Percentiles rank a stretch among this genome's conserved stretches.
Conservation (phyloP, 1,139 yeast species). For the Pichia inconspicua region DNA sequence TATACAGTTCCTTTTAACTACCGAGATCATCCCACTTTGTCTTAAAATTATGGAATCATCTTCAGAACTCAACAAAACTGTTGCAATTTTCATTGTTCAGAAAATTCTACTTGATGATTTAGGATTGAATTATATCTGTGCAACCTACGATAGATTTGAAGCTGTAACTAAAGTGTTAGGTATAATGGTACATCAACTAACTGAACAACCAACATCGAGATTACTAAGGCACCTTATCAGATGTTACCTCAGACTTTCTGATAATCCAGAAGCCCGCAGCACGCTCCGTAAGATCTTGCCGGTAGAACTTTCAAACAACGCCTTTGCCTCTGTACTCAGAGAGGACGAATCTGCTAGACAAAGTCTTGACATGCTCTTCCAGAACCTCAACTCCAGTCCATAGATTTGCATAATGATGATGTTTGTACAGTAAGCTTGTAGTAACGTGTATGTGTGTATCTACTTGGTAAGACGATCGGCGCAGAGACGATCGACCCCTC, state of each 20-base stretch:
- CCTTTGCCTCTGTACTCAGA: slow-evolving; percentile 68
- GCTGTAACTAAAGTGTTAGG: slow-evolving; percentile 88
- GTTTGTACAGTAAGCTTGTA: too few species aligned
- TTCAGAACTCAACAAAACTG: slow-evolving; percentile 89
- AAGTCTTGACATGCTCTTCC: slow-evolving; percentile 74
- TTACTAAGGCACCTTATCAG: slow-evolving; percentile 88
- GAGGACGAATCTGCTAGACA: slow-evolving; percentile 87
- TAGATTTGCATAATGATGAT: not conserved
- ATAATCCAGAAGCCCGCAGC: slow-evolving; percentile 83
- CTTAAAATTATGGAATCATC: slow-evolving; percentile 93
- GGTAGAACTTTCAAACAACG: slow-evolving; percentile 82
- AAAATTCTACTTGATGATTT: slow-evolving; percentile 86
- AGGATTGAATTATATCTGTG: slow-evolving; percentile 87
- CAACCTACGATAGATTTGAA: slow-evolving; percentile 87
- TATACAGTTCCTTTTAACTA: slow-evolving; percentile 77
- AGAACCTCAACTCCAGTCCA: slow-evolving; percentile 42
- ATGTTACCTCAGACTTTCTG: slow-evolving; percentile 85
- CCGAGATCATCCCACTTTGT: slow-evolving; percentile 93
- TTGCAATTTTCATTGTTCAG: slow-evolving; percentile 90
- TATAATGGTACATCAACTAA: slow-evolving; percentile 82
- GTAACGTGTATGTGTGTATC: too few species aligned
- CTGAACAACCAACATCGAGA: slow-evolving; percentile 65
- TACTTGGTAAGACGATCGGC: not conserved
- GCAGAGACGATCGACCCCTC: too few species aligned
- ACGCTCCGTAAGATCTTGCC: slow-evolving; percentile 82